Percentiles rank a stretch among this genome's conserved stretches.
phyloP scores from a whole-genome alignment of 1,139 yeast genomes.

The Pichia sp. region DNA sequence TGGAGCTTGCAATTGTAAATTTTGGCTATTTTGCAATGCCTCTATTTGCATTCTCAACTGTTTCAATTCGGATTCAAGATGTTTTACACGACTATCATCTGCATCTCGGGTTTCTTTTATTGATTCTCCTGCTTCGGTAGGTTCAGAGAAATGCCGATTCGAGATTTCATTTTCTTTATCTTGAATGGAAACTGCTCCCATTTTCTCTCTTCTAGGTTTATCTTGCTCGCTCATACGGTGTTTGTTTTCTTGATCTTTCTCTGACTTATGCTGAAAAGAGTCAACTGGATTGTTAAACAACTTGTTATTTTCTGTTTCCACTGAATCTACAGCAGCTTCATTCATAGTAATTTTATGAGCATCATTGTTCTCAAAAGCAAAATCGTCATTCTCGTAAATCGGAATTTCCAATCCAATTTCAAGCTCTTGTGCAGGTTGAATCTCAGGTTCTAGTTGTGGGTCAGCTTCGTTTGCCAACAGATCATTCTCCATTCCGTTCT shows the following conservation, averaged over 20 bases:
- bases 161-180: neutral
- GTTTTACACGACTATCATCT: constrained; percentile 8
- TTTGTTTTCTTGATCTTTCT: no score
- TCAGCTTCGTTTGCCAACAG: no score
- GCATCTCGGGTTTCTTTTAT: neutral
- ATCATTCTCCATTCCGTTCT: no score
- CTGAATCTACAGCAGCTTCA: no score
- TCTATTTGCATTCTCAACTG: constrained; percentile 7
- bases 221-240: no score
- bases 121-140: neutral
- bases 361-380: constrained; percentile 15
- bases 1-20: neutral
- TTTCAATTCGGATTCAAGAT: constrained; percentile 9
- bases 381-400: constrained; percentile 11
- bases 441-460: neutral
- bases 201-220: no score
- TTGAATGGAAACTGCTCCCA: no score
- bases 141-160: neutral
- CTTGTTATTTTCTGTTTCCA: neutral
- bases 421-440: neutral
- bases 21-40: constrained; percentile 4
- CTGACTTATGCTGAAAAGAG: no score
- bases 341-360: constrained; percentile 4
- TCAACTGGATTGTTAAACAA: no score
- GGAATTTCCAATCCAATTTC: neutral